Conservation (phyloP, 306 rosid species). For the Styphnolobium japonicum region DNA sequence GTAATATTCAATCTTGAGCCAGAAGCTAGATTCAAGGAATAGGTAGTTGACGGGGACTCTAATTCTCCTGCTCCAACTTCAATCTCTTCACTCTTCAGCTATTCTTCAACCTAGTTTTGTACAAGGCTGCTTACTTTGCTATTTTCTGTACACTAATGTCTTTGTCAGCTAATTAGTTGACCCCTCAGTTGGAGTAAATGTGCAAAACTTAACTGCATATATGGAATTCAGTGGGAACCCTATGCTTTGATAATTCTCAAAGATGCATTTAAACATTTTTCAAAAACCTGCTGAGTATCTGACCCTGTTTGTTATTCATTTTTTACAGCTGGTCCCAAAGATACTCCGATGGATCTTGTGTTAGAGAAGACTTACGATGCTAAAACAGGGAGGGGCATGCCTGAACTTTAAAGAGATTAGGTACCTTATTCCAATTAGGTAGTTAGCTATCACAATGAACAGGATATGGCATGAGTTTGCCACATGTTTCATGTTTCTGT, state of each 20-base stretch:
- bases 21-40: constrained; percentile 11
- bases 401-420: constrained; percentile 55
- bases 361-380: constrained; percentile 76
- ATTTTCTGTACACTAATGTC: neutral
- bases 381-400: constrained; percentile 88
- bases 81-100: neutral
- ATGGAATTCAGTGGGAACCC: neutral
- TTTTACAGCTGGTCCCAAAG: constrained; percentile 87
- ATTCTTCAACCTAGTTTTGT: neutral
- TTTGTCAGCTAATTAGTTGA: neutral
- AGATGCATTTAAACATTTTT: neutral
- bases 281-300: neutral
- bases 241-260: neutral
- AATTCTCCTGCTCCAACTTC: constrained; percentile 8
- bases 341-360: constrained; percentile 72
- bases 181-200: neutral
- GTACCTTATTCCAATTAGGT: neutral
- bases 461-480: neutral
- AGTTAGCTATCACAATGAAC: constrained; percentile 14
- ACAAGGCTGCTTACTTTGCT: neutral
- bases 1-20: constrained; percentile 1
- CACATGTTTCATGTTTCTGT: neutral
- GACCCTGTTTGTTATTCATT: neutral
- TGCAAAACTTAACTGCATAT: neutral
- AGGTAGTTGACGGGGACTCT: neutral